These are phyloP conservation scores for Citrus sp. DNA, from an alignment of 345 rosid genomes.

Conservation along the genomic window DNA sequence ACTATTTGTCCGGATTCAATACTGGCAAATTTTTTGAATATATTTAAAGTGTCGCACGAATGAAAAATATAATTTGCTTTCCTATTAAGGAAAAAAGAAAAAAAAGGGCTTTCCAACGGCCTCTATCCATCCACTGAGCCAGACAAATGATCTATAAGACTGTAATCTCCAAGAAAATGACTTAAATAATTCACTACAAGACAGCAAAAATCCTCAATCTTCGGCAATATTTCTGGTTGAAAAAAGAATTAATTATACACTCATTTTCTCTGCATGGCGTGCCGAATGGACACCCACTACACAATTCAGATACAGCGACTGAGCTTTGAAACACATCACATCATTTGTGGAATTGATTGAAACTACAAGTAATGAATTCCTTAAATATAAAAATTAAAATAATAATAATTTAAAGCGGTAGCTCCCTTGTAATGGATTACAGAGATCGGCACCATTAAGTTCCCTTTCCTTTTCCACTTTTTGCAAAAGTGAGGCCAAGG, in stretches of 20 bases:
- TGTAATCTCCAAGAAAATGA: neutral
- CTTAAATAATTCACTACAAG: neutral
- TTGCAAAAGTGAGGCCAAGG: neutral
- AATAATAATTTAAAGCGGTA: neutral
- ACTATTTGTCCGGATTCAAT: too few relatives aligned
- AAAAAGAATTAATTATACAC: neutral
- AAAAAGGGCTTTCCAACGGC: neutral
- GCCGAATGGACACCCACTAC: neutral
- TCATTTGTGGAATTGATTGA: neutral
- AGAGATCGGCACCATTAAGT: neutral
- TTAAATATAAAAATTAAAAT: neutral
- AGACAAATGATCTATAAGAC: neutral
- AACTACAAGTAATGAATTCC: neutral
- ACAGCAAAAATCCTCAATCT: neutral
- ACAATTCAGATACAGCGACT: neutral
- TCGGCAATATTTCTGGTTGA: neutral
- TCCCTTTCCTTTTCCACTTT: neutral
- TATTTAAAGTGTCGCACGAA: too few relatives aligned
- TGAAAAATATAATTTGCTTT: too few relatives aligned
- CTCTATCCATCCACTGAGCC: neutral
- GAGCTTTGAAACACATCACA: neutral
- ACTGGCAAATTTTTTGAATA: too few relatives aligned
- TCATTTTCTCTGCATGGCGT: neutral
- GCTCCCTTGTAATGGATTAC: conserved; percentile 15
- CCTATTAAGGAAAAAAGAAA: too few relatives aligned